These are phyloP conservation scores for Neopestalotiopsis sp. DNA, from an alignment of 2,329 filamentous ascomycete species.

Conservation along the genomic window DNA sequence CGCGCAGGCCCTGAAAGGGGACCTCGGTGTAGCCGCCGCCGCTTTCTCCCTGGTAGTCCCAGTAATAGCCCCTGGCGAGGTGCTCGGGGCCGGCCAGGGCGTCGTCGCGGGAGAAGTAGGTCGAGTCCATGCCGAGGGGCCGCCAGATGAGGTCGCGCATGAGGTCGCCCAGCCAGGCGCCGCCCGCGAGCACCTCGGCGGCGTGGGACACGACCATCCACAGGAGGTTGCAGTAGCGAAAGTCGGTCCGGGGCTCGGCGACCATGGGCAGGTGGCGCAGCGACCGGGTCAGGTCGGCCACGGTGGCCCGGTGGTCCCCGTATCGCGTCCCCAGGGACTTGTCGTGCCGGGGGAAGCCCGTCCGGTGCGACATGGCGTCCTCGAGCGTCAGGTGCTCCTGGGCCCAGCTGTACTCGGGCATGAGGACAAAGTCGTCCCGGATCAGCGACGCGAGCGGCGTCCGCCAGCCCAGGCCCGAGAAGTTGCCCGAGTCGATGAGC, in stretches of 20 bases:
- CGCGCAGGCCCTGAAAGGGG: conserved; percentile 30
- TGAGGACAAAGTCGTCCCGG: conserved; percentile 53
- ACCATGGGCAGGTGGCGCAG: conserved; percentile 50
- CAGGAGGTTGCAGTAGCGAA: conserved; percentile 59
- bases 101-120: conserved; percentile 39
- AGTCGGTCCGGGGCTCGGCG: conserved; percentile 48
- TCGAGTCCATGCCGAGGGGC: conserved; percentile 49
- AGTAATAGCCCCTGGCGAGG: conserved; percentile 49
- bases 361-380: conserved; percentile 57
- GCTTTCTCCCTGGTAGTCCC: conserved; percentile 31
- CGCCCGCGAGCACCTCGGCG: conserved; percentile 46
- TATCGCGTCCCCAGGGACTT: conserved; percentile 32
- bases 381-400: conserved; percentile 55
- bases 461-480: conserved; percentile 46
- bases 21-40: conserved; percentile 27
- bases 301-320: conserved; percentile 36
- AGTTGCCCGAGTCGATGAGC: conserved; percentile 50
- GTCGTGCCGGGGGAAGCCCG: conserved; percentile 52
- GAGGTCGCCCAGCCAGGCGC: conserved; percentile 41
- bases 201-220: conserved; percentile 52
- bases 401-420: conserved; percentile 40
- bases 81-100: conserved; percentile 31
- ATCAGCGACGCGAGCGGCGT: conserved; percentile 51
- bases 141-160: conserved; percentile 46
- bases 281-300: conserved; percentile 42